Conservation (phyloP, 2,329 filamentous ascomycete genomes). For the Salinomyces thailandicus region DNA sequence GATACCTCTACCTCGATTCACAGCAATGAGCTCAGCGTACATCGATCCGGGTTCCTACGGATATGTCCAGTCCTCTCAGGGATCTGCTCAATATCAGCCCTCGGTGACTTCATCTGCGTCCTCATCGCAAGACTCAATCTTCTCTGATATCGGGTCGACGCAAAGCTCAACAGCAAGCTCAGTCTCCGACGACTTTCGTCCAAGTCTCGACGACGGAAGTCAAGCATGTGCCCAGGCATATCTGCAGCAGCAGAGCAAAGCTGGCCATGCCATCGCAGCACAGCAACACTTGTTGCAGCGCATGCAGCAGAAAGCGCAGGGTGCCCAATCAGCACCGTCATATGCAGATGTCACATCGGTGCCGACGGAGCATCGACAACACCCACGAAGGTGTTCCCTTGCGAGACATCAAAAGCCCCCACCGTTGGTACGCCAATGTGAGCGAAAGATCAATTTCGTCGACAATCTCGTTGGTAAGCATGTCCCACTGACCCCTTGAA, state of each 20-base stretch:
- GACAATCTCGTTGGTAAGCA: constrained; percentile 93
- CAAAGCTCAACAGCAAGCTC: constrained; percentile 46
- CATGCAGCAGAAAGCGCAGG: constrained; percentile 8
- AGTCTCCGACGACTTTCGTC: constrained; percentile 50
- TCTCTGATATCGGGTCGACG: constrained; percentile 51
- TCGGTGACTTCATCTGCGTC: constrained; percentile 66
- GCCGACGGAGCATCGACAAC: constrained; percentile 52
- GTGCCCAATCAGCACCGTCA: constrained; percentile 24
- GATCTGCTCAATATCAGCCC: constrained; percentile 45
- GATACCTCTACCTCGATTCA: constrained; percentile 15
- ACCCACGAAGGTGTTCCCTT: constrained; percentile 48
- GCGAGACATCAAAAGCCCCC: constrained; percentile 55
- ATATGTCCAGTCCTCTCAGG: constrained; percentile 27
- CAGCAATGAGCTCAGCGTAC: constrained; percentile 17
- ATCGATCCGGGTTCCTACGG: constrained; percentile 13
- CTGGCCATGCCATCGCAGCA: constrained; percentile 2
- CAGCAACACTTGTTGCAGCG: constrained; percentile 1
- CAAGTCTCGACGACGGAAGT: constrained; percentile 21
- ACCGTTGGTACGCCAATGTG: constrained; percentile 69
- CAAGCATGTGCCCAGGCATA: constrained; percentile 18
- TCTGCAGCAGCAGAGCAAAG: constrained; percentile 6
- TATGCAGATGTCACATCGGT: constrained; percentile 36
- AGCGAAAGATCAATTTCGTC: constrained; percentile 91
- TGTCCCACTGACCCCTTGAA: no score
- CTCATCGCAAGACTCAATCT: constrained; percentile 65